Percentiles rank a stretch among this genome's conserved stretches.
Evolutionary conservation across 441 rosid genomes (phyloP).

Genomic region (Theobroma grandiflorum): DNA sequence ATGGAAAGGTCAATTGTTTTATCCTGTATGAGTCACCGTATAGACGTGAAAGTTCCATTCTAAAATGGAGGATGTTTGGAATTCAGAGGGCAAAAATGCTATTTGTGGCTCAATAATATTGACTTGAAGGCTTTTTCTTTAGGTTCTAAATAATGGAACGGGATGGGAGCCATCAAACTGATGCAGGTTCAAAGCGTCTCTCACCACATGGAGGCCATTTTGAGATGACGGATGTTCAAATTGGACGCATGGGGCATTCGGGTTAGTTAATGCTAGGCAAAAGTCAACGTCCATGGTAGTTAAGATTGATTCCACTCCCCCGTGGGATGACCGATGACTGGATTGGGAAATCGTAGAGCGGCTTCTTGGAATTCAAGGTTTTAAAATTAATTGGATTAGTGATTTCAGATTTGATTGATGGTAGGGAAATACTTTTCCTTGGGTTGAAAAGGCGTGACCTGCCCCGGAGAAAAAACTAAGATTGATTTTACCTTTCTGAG

Average conservation of each 20-base stretch:
- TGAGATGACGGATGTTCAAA: not conserved
- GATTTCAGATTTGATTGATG: not conserved
- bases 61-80: not conserved
- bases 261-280: slow-evolving; percentile 4
- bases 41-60: not conserved
- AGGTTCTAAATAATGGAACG: not conserved
- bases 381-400: not conserved
- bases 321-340: not conserved
- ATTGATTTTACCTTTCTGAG: not conserved
- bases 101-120: not conserved
- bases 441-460: not conserved
- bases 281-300: not conserved
- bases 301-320: not conserved
- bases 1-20: no score
- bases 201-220: not conserved
- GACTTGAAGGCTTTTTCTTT: not conserved
- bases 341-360: no score
- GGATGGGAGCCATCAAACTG: not conserved
- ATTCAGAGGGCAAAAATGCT: not conserved
- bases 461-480: not conserved
- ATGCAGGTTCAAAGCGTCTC: slow-evolving; percentile 7
- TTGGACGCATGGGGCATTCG: not conserved
- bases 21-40: no score
- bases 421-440: not conserved
- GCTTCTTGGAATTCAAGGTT: not conserved